Conservation (phyloP, 257 asterid genomes). For the Scutellaria galericulata region DNA sequence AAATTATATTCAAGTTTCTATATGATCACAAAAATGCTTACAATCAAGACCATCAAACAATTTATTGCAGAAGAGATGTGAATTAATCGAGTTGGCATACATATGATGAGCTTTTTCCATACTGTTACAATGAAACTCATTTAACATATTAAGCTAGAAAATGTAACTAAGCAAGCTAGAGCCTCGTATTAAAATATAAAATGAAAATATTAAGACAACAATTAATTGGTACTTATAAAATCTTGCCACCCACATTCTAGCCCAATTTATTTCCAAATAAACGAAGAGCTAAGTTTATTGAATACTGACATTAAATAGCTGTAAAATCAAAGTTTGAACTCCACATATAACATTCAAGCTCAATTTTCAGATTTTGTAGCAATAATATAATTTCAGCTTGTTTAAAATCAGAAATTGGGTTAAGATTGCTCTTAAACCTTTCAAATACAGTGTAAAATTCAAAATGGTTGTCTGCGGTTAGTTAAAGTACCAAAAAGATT, state of each 20-base stretch:
- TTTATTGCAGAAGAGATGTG: conserved; percentile 1
- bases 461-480: too few species aligned
- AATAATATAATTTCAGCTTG: too few species aligned
- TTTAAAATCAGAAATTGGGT: too few species aligned
- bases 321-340: not conserved
- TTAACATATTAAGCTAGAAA: not conserved
- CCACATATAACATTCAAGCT: too few species aligned
- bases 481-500: too few species aligned
- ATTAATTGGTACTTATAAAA: not conserved
- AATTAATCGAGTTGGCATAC: not conserved
- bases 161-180: not conserved
- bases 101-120: conserved; percentile 8
- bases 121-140: not conserved
- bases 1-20: too few species aligned
- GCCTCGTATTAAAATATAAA: conserved; percentile 17
- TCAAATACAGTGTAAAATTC: too few species aligned
- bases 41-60: conserved; percentile 8
- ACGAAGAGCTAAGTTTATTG: not conserved
- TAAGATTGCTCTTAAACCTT: too few species aligned
- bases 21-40: conserved; percentile 20
- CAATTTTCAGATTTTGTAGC: too few species aligned
- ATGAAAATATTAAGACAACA: not conserved
- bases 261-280: too few species aligned
- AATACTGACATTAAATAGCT: not conserved
- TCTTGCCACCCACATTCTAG: too few species aligned